A percentile compares a stretch with the other conserved stretches of the same genome.
These are phyloP conservation scores for Tylopilus rubrobrunneus DNA, from an alignment of 768 basidiomycete species.

Conservation along the genomic window DNA sequence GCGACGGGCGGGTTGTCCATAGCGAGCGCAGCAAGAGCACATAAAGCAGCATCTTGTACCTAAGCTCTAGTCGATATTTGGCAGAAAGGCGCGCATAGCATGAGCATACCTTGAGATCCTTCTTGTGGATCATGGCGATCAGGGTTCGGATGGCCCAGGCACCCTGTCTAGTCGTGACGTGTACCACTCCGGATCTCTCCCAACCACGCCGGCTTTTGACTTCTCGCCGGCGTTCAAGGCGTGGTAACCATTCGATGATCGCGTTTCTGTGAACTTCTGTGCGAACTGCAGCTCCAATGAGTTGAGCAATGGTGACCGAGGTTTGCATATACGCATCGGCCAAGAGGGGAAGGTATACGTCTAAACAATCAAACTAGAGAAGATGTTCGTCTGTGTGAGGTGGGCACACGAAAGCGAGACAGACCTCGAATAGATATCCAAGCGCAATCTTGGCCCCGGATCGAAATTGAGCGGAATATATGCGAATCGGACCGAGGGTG, in stretches of 20 bases:
- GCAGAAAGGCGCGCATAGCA: neutral
- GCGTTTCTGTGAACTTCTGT: conserved; percentile 44
- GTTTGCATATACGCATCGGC: conserved; percentile 39
- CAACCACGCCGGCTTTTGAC: conserved; percentile 63
- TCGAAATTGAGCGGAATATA: conserved; percentile 35
- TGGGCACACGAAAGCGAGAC: neutral
- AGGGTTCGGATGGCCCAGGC: conserved; percentile 60
- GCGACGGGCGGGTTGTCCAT: too few species aligned
- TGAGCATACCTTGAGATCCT: conserved; percentile 50
- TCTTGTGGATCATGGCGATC: conserved; percentile 42
- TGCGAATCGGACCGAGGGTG: conserved; percentile 57
- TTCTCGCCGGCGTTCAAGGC: conserved; percentile 49
- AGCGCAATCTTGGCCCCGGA: conserved; percentile 55
- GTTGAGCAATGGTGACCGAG: conserved; percentile 52
- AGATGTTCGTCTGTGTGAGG: neutral
- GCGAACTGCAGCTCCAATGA: conserved; percentile 52
- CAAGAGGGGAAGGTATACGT: conserved; percentile 65
- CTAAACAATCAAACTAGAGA: conserved; percentile 53
- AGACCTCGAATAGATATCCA: conserved; percentile 59
- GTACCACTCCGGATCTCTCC: conserved; percentile 54
- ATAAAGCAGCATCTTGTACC: conserved; percentile 64
- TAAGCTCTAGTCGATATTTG: conserved; percentile 21
- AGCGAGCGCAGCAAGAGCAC: conserved; percentile 65
- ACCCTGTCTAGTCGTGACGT: conserved; percentile 41
- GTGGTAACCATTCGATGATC: conserved; percentile 63